Percentiles rank a stretch among this genome's conserved stretches.
phyloP scores from a whole-genome alignment of 73 alveolate species.

The Paraurostyla sp. region DNA sequence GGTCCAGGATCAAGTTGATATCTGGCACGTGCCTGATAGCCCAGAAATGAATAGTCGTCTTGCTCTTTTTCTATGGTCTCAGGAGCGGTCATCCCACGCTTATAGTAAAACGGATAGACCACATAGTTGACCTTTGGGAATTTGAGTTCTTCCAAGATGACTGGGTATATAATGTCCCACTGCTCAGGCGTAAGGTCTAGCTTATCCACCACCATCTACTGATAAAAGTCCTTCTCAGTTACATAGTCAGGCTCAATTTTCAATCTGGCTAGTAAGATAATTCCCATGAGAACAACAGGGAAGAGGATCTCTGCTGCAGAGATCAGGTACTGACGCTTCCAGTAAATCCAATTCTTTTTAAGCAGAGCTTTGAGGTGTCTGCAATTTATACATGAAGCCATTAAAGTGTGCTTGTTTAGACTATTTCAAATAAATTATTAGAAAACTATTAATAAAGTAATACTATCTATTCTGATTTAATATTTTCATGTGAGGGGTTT shows the following conservation, averaged over 20 bases:
- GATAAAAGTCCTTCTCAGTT: neutral
- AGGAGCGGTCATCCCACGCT: neutral
- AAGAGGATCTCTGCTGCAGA: conserved; percentile 80
- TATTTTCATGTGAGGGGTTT: no score
- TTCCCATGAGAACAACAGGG: conserved; percentile 80
- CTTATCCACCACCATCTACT: neutral
- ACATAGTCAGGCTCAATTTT: neutral
- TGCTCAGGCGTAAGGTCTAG: neutral
- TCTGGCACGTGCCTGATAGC: conserved; percentile 15
- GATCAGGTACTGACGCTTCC: conserved; percentile 78
- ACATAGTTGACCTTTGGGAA: neutral
- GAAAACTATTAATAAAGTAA: no score
- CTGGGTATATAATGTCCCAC: neutral
- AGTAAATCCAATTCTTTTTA: conserved; percentile 83
- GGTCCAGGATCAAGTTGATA: neutral
- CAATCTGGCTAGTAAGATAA: conserved; percentile 5
- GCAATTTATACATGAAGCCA: neutral
- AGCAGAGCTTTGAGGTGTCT: conserved; percentile 81
- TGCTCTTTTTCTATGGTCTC: neutral
- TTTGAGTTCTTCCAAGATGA: neutral
- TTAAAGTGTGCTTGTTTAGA: no score
- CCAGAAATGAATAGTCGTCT: neutral
- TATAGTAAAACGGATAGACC: neutral
- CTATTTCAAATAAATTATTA: no score
- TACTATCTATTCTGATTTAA: no score